Evolutionary conservation across 192 early-diverging fungal genomes (phyloP).

Genomic region (Coemansia sp.): DNA sequence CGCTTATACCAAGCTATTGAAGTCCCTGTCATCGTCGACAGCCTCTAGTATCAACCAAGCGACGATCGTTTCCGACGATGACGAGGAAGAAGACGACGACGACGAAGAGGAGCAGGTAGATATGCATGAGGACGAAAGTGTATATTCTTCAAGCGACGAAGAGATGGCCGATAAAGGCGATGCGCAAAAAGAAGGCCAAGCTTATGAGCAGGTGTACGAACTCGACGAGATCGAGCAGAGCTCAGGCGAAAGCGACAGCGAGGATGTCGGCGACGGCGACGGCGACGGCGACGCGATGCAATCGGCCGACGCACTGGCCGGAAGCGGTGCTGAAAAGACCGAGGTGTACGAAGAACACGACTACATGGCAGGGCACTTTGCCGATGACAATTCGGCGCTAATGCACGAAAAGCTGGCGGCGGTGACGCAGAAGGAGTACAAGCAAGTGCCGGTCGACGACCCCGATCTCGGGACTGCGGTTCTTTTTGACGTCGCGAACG

Average conservation of each 20-base stretch:
- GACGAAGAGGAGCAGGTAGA: conserved; percentile 27
- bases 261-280: conserved; percentile 12
- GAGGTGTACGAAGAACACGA: conserved; percentile 38
- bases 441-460: conserved; percentile 28
- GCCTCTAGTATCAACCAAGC: not conserved
- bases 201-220: conserved; percentile 11
- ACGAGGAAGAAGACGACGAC: conserved; percentile 24
- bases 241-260: conserved; percentile 12
- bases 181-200: not conserved
- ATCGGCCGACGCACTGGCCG: not conserved
- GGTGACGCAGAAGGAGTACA: conserved; percentile 45
- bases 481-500: conserved; percentile 27
- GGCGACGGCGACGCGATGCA: conserved; percentile 8
- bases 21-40: conserved; percentile 18
- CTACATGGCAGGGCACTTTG: conserved; percentile 30
- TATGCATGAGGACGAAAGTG: not conserved
- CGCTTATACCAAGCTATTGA: conserved; percentile 40
- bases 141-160: not conserved
- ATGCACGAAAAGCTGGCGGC: conserved; percentile 40
- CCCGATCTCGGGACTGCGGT: conserved; percentile 32
- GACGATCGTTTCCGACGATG: conserved; percentile 26
- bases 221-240: conserved; percentile 27
- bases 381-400: conserved; percentile 28
- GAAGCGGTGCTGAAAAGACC: not conserved
- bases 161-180: not conserved